Percentiles rank a stretch among this genome's conserved stretches.
These are phyloP conservation scores for Penicillium sp. DNA, from an alignment of 2,329 filamentous ascomycete species.

Conservation along the genomic window DNA sequence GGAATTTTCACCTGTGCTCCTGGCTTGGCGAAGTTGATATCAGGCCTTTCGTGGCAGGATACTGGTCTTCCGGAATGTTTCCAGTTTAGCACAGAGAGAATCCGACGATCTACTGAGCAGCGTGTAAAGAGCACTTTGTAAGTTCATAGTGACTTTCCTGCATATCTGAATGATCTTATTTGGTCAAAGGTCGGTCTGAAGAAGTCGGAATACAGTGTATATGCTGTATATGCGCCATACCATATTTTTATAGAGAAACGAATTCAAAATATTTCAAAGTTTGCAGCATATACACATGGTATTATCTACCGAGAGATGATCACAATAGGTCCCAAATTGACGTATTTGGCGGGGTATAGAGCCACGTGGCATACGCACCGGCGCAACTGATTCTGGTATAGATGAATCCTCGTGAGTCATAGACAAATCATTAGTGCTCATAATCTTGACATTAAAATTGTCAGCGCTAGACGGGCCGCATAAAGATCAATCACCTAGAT, in stretches of 20 bases:
- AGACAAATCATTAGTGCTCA: neutral
- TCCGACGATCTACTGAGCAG: neutral
- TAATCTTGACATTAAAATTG: neutral
- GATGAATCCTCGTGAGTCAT: neutral
- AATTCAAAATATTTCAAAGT: too few species aligned
- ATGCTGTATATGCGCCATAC: too few species aligned
- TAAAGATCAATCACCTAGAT: neutral
- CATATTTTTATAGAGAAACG: too few species aligned
- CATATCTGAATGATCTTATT: neutral
- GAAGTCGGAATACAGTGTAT: too few species aligned
- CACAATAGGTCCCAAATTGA: too few species aligned
- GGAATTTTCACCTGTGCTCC: constrained; percentile 6
- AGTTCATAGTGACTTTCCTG: neutral
- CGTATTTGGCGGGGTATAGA: too few species aligned
- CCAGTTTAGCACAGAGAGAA: constrained; percentile 1
- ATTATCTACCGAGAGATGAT: too few species aligned
- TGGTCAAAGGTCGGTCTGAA: too few species aligned
- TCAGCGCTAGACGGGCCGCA: too few species aligned
- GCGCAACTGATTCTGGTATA: neutral
- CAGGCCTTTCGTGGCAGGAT: constrained; percentile 1
- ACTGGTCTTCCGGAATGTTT: constrained; percentile 7
- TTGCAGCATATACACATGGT: too few species aligned
- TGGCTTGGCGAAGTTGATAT: constrained; percentile 4
- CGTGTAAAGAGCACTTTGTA: neutral
- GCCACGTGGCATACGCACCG: neutral